Evolutionary conservation across 805 yeast species (phyloP), one percentile per base, ranked within the genome.

Genomic region (Lipomyces spencermartinsiae): DNA sequence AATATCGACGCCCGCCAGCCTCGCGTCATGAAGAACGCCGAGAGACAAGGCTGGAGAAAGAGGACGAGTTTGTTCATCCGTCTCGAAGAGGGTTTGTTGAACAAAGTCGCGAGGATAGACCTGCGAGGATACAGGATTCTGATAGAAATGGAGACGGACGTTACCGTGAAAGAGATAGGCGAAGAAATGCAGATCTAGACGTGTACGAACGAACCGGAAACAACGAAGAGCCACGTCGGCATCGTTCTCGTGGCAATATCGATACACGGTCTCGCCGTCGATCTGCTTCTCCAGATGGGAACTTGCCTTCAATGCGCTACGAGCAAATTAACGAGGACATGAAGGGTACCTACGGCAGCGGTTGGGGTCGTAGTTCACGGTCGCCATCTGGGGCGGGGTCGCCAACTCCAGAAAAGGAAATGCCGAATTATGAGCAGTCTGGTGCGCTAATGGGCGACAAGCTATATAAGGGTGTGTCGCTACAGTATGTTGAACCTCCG

Each of bases 401-500:
- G 22, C 31, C 53, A 16, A 34, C 58, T 22, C 58, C 46, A 10
- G 73, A 64, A 31, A 68, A 34, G n/a, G 66, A 71, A 56, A 12
- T 35, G 54, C 74, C 74, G 10, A 69, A 68, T 25, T 69, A 49
- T 58, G 65, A 51, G 35, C 58, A 59, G 16, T 69, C 73, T 5
- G 74, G 74, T 34, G 70, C 70, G 5, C 61, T 71, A 25, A 55
- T 61, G 10, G 71, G 63, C 58, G 74, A 71, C 46, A 63, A 58
- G 22, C 33, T 73, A n/a, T 67, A 64, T 57, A 66, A 68, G 39
- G 69, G 70, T 3, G 67, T 65, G 12, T 57, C 71, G 6, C 54
- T 71, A 19, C 66, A 72, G 49, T 73, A 73, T 58, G 65, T 61
- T 12, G 74, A 73, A 49, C 75, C 75, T 4, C 58, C 65, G 7